A percentile compares a stretch with the other conserved stretches of the same genome.
These are phyloP conservation scores for Colletotrichum kahawae DNA, from an alignment of 2,329 filamentous ascomycete genomes.

Conservation along the genomic window DNA sequence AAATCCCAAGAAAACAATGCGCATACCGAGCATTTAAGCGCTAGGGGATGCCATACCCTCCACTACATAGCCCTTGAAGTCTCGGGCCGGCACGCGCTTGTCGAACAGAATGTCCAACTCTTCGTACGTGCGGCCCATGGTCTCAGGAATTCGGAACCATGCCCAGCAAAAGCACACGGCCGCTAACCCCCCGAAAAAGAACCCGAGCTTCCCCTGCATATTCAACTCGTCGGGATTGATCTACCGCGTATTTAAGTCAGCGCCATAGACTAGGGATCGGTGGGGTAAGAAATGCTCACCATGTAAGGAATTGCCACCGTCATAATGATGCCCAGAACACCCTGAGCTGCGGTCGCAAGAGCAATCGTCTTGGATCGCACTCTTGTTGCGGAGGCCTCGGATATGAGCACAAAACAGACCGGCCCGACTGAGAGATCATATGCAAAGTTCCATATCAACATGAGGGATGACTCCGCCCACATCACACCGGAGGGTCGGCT, in stretches of 20 bases:
- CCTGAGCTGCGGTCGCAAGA: constrained; percentile 47
- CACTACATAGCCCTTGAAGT: constrained; percentile 43
- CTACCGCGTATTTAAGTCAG: neutral
- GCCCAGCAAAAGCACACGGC: constrained; percentile 27
- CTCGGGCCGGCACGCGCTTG: constrained; percentile 30
- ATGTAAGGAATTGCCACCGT: constrained; percentile 32
- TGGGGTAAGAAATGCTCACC: neutral
- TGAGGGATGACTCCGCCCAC: constrained; percentile 55
- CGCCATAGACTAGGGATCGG: neutral
- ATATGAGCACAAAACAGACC: constrained; percentile 53
- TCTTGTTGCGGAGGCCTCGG: constrained; percentile 51
- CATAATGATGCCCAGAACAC: constrained; percentile 39
- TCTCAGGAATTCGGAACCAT: constrained; percentile 29
- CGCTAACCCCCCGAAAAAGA: constrained; percentile 27
- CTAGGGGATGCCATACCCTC: neutral
- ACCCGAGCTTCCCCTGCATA: constrained; percentile 37
- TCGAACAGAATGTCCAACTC: constrained; percentile 37
- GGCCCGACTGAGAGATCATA: constrained; percentile 43
- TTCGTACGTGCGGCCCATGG: constrained; percentile 28
- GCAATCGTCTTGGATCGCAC: constrained; percentile 50
- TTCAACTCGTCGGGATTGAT: constrained; percentile 35
- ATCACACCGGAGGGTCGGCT: constrained; percentile 39
- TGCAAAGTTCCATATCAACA: constrained; percentile 45
- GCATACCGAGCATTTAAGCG: neutral
- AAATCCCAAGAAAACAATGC: neutral